Evolutionary conservation across 306 rosid genomes (phyloP).

Genomic region (Hippophae rhamnoides): DNA sequence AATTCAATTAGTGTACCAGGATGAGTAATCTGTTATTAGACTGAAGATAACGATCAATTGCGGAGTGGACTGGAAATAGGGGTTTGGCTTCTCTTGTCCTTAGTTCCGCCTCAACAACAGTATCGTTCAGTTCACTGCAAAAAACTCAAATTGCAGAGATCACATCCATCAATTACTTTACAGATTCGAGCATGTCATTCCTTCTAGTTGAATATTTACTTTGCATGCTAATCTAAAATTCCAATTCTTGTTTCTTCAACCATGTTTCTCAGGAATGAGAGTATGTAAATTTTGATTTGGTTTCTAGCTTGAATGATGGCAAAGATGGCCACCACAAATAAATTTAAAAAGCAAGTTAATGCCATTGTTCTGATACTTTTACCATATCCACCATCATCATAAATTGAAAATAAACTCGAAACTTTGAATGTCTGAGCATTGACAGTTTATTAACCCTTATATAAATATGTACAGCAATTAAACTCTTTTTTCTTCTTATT

Average conservation of each 20-base stretch:
- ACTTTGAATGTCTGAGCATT: no score
- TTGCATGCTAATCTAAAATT: background rate
- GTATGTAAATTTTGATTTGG: background rate
- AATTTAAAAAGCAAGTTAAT: background rate
- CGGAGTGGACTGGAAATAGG: constrained; percentile 39
- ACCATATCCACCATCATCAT: background rate
- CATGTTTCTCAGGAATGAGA: background rate
- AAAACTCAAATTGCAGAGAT: constrained; percentile 18
- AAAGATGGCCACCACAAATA: background rate
- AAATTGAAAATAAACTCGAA: no score
- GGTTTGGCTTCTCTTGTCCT: constrained; percentile 48
- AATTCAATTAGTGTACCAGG: constrained; percentile 45
- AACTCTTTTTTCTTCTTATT: no score
- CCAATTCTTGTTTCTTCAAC: no score
- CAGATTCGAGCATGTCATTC: background rate
- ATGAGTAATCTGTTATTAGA: constrained; percentile 75
- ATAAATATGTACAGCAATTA: no score
- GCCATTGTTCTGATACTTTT: background rate
- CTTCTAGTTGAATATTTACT: background rate
- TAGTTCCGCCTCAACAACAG: constrained; percentile 53
- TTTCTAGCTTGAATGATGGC: background rate
- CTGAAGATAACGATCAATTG: constrained; percentile 45
- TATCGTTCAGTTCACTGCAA: constrained; percentile 74
- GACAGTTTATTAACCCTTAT: no score
- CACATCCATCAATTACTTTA: background rate